Conservation (phyloP, 495 filamentous ascomycete species). For the Tuber indicum region DNA sequence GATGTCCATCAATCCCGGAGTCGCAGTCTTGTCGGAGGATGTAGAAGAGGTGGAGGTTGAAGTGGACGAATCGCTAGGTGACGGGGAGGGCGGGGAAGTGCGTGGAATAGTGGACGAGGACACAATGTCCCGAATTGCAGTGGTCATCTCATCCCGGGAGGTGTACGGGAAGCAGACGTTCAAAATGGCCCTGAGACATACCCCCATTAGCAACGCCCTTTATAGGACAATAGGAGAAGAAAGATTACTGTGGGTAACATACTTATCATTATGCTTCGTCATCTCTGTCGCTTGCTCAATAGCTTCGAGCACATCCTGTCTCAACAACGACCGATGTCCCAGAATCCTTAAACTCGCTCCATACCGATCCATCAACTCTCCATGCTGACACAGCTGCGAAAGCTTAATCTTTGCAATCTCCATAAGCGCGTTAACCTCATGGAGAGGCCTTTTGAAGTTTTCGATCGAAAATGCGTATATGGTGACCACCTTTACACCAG, state of each 20-base stretch:
- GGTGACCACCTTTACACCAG: conserved; percentile 87
- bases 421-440: conserved; percentile 96
- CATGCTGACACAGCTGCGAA: conserved; percentile 81
- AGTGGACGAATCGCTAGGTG: conserved; percentile 14
- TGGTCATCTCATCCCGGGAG: conserved; percentile 88
- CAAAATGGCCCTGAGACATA: conserved; percentile 57
- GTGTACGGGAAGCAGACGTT: conserved; percentile 99
- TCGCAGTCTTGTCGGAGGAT: conserved; percentile 20
- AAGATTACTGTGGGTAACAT: conserved; percentile 21
- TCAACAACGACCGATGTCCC: conserved; percentile 71
- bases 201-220: background rate
- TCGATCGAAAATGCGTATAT: conserved; percentile 98
- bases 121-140: conserved; percentile 81
- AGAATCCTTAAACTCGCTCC: conserved; percentile 79
- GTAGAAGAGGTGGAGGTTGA: conserved; percentile 26
- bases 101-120: conserved; percentile 32
- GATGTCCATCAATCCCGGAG: conserved; percentile 53
- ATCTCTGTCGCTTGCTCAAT: conserved; percentile 74
- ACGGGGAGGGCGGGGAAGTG: conserved; percentile 21
- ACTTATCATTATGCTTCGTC: conserved; percentile 77
- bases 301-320: conserved; percentile 77
- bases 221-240: conserved; percentile 22
- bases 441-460: conserved; percentile 97
- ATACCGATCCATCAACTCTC: conserved; percentile 86
- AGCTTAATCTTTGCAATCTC: conserved; percentile 95